These are phyloP conservation scores for Cicer pinnatifidum DNA, from an alignment of 306 rosid species.

Conservation along the genomic window DNA sequence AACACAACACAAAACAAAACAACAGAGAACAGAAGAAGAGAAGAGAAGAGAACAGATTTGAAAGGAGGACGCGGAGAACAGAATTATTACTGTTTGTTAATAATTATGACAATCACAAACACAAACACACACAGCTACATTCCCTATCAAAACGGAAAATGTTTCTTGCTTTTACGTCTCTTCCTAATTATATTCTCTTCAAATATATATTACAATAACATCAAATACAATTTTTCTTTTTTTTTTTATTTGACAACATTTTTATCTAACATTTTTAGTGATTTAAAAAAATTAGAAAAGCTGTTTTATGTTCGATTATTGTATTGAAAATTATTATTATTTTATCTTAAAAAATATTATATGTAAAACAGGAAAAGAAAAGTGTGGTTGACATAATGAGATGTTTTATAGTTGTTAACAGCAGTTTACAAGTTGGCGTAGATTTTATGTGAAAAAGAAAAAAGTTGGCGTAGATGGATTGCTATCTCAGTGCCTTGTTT, in stretches of 20 bases:
- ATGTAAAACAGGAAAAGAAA: neutral
- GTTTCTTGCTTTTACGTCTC: neutral
- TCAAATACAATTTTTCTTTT: too few species aligned
- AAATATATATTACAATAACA: too few species aligned
- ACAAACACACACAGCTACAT: neutral
- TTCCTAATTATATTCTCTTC: too few species aligned
- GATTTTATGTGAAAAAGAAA: neutral
- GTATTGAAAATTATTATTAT: too few species aligned
- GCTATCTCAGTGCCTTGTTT: slow-evolving; percentile 3
- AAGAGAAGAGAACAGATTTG: neutral
- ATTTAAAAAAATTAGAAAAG: too few species aligned
- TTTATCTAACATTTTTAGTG: too few species aligned
- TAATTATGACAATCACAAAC: neutral
- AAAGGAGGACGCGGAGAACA: slow-evolving; percentile 7
- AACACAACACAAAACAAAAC: slow-evolving; percentile 27
- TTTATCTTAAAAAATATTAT: too few species aligned
- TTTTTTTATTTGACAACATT: too few species aligned
- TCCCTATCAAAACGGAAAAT: neutral
- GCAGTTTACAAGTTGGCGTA: too few species aligned
- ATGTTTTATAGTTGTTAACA: neutral
- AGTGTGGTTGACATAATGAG: neutral
- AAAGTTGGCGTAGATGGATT: neutral
- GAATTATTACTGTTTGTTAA: neutral
- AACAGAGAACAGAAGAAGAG: neutral
- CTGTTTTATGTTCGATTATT: too few species aligned